Percentiles rank a stretch among this genome's conserved stretches.
Conservation (phyloP, 495 filamentous ascomycete genomes). For the Penicillium pulvis region DNA sequence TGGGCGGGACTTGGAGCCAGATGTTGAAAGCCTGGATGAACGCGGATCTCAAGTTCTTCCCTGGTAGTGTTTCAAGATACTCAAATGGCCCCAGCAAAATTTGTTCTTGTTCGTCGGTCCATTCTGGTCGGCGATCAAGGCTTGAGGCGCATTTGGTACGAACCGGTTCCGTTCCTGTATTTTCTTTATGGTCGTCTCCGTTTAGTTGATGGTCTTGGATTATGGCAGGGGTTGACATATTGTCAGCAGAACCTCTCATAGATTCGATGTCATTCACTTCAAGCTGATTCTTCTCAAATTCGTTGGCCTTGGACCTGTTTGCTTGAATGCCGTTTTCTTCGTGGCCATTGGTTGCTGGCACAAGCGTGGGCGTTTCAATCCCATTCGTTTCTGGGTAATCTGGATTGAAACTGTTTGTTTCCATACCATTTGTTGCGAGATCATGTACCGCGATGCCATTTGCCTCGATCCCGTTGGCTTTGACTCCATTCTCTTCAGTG, state of each 20-base stretch:
- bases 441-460: too few species aligned
- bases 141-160: not conserved
- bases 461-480: too few species aligned
- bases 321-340: not conserved
- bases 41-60: slow-evolving; percentile 8
- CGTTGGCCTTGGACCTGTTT: not conserved
- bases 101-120: not conserved
- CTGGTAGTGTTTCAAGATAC: slow-evolving; percentile 7
- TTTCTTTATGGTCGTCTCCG: not conserved
- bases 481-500: not conserved
- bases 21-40: slow-evolving; percentile 11
- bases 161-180: not conserved
- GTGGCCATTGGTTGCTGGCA: not conserved
- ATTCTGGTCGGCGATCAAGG: not conserved
- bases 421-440: too few species aligned
- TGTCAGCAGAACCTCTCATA: not conserved
- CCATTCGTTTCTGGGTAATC: too few species aligned
- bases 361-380: too few species aligned
- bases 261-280: not conserved
- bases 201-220: not conserved
- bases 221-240: not conserved
- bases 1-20: slow-evolving; percentile 7
- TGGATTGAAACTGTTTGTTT: too few species aligned
- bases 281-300: not conserved
- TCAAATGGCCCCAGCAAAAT: slow-evolving; percentile 7